Conservation (phyloP, 148 eudicot genomes). For the Cornus controversa region DNA sequence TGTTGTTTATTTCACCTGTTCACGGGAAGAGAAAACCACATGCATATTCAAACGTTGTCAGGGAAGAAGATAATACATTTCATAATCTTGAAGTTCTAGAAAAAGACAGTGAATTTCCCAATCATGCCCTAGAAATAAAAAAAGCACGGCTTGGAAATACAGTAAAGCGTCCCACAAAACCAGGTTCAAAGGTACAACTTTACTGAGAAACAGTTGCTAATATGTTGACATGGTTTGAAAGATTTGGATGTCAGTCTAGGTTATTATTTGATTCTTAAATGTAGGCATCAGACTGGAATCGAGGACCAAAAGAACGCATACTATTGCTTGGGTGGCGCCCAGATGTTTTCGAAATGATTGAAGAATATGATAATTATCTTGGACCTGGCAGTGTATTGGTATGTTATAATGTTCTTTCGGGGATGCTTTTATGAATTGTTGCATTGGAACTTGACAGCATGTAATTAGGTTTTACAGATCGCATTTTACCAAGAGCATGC, state of each 20-base stretch:
- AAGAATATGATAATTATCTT: slow-evolving; percentile 86
- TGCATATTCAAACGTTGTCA: slow-evolving; percentile 25
- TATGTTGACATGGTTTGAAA: neutral
- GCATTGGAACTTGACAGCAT: neutral
- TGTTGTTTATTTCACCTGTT: slow-evolving; percentile 78
- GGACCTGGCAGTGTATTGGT: slow-evolving; percentile 98
- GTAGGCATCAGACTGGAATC: slow-evolving; percentile 67
- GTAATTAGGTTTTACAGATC: neutral
- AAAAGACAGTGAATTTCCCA: slow-evolving; percentile 26
- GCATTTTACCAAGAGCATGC: neutral
- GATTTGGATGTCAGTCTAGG: neutral
- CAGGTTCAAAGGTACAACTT: slow-evolving; percentile 68
- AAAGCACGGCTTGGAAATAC: slow-evolving; percentile 50
- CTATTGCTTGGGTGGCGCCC: slow-evolving; percentile 93
- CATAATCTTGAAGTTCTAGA: slow-evolving; percentile 27
- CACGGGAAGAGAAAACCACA: slow-evolving; percentile 61
- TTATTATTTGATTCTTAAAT: slow-evolving; percentile 14
- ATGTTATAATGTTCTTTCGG: no score
- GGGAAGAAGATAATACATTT: slow-evolving; percentile 29
- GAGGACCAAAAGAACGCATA: slow-evolving; percentile 81
- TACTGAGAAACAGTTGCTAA: neutral
- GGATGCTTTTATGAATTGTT: no score
- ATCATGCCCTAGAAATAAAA: slow-evolving; percentile 26
- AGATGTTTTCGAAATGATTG: slow-evolving; percentile 76
- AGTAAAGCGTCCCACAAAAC: slow-evolving; percentile 49